phyloP scores from a whole-genome alignment of 1,139 yeast genomes.

The Candida tetrigidarum region DNA sequence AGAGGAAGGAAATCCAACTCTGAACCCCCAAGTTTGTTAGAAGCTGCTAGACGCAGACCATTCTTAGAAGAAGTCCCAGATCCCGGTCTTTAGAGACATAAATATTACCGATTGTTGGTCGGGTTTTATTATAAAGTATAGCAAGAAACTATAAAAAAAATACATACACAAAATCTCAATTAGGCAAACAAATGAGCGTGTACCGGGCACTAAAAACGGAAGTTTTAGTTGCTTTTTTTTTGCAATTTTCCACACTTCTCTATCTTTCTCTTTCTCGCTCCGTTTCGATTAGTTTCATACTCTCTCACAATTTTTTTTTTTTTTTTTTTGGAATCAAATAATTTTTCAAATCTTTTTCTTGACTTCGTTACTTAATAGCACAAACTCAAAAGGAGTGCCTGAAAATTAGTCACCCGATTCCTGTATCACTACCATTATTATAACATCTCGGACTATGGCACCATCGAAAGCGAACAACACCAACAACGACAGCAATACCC shows the following conservation, averaged over 20 bases:
- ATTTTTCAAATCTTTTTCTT: too few species aligned
- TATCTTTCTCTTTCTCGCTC: neutral
- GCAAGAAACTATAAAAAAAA: neutral
- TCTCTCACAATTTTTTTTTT: neutral
- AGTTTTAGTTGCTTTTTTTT: neutral
- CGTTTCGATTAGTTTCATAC: neutral
- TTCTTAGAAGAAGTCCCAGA: conserved; percentile 45
- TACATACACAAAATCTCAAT: conserved; percentile 1
- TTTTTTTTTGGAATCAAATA: too few species aligned
- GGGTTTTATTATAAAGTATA: neutral
- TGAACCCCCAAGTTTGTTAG: conserved; percentile 5
- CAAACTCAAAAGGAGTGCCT: neutral
- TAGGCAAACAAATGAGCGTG: conserved; percentile 4
- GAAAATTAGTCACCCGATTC: neutral
- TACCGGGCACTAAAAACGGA: neutral
- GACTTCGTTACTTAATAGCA: neutral
- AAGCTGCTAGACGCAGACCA: conserved; percentile 21
- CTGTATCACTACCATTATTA: neutral
- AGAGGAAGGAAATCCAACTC: neutral
- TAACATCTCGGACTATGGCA: conserved; percentile 7
- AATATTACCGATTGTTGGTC: neutral
- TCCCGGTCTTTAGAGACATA: conserved; percentile 26
- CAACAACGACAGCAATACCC: neutral
- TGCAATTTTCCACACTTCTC: conserved; percentile 3
- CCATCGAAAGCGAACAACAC: conserved; percentile 5